These are phyloP conservation scores for Saccharomyces hybrid DNA, from an alignment of 1,139 yeast species.

Conservation along the genomic window DNA sequence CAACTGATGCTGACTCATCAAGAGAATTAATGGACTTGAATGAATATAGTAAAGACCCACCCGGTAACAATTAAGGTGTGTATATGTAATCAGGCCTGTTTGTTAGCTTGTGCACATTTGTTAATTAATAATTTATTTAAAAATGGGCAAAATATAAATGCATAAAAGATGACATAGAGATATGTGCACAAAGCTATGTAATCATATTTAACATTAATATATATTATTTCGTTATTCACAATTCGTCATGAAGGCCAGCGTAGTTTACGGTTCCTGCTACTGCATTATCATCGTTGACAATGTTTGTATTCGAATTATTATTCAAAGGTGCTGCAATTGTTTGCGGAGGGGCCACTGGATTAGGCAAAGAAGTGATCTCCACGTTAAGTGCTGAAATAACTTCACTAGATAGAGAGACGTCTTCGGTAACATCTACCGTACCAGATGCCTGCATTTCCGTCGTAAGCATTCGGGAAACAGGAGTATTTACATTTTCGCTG, in stretches of 20 bases:
- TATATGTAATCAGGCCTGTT: background rate
- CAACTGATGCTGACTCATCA: conserved; percentile 7
- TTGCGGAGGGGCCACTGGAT: background rate
- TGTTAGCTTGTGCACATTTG: background rate
- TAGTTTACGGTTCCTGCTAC: background rate
- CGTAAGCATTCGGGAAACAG: background rate
- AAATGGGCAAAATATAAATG: background rate
- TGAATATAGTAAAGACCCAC: background rate
- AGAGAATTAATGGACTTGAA: conserved; percentile 4
- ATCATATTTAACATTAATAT: background rate
- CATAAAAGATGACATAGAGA: background rate
- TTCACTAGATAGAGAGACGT: background rate
- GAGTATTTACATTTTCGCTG: background rate
- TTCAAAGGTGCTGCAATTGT: background rate
- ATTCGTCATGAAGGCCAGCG: background rate
- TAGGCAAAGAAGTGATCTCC: background rate
- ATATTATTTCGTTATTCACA: background rate
- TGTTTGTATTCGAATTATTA: background rate
- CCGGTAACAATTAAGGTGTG: background rate
- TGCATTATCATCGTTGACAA: background rate
- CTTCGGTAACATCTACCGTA: background rate
- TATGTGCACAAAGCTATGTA: background rate
- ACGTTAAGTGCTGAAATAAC: background rate
- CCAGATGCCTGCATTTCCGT: background rate
- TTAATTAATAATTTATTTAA: background rate